Evolutionary conservation across 345 rosid genomes (phyloP).

Genomic region (Diplotaxis tenuifolia): DNA sequence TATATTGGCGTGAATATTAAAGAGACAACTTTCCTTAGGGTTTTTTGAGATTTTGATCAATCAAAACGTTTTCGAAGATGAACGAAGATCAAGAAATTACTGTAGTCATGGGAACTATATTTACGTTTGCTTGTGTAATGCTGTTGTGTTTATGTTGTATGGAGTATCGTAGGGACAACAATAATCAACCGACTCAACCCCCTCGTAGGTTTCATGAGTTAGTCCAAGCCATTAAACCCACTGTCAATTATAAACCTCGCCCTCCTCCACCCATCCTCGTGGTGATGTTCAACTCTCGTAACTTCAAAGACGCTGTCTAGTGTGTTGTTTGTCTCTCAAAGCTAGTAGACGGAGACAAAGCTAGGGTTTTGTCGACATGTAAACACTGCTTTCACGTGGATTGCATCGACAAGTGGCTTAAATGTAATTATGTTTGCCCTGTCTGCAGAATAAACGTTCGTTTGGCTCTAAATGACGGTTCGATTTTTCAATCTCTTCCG

Average conservation of each 20-base stretch:
- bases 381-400: conserved; percentile 75
- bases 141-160: neutral
- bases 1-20: neutral
- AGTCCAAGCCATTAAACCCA: neutral
- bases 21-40: neutral
- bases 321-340: conserved; percentile 77
- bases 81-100: neutral
- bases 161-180: neutral
- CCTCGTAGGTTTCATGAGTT: neutral
- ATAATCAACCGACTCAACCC: neutral
- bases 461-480: neutral
- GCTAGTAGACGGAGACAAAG: conserved; percentile 57
- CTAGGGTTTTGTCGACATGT: conserved; percentile 60
- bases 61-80: neutral
- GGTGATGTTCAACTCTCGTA: conserved; percentile 38
- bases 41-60: neutral
- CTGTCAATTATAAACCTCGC: neutral
- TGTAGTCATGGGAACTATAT: neutral
- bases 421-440: conserved; percentile 52
- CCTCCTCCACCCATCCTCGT: conserved; percentile 41
- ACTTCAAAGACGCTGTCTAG: conserved; percentile 50
- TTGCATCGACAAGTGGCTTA: conserved; percentile 57
- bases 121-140: neutral
- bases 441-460: conserved; percentile 44
- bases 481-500: neutral